Percentiles rank a stretch among this genome's conserved stretches.
Conservation (phyloP, 2,329 filamentous ascomycete genomes). For the Aspergillus fumigatiaffinis region DNA sequence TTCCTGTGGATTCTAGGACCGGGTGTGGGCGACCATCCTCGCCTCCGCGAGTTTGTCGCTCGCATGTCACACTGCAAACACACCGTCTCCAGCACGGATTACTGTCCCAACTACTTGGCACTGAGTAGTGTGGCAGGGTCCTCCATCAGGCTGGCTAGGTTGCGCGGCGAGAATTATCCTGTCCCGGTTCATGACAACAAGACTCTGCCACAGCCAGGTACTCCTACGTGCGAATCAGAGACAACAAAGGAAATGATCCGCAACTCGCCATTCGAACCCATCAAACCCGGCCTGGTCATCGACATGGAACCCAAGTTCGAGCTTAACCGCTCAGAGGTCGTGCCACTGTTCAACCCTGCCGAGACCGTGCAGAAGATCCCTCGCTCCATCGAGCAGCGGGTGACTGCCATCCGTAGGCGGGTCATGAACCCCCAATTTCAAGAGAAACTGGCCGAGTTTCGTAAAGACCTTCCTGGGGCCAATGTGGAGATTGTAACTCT, state of each 20-base stretch:
- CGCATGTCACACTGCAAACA: conserved; percentile 63
- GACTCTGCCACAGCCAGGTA: conserved; percentile 37
- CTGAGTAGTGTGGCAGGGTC: conserved; percentile 64
- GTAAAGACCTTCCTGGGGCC: conserved; percentile 64
- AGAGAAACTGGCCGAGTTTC: conserved; percentile 41
- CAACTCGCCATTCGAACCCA: conserved; percentile 26
- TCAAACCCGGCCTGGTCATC: conserved; percentile 42
- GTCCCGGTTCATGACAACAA: conserved; percentile 64
- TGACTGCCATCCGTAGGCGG: conserved; percentile 24
- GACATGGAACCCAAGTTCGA: conserved; percentile 45
- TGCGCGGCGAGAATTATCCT: conserved; percentile 72
- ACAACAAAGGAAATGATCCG: conserved; percentile 8
- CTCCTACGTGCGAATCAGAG: conserved; percentile 16
- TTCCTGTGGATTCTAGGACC: conserved; percentile 80
- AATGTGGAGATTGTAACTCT: conserved; percentile 82
- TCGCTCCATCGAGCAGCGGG: conserved; percentile 25
- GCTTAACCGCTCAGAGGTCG: conserved; percentile 28
- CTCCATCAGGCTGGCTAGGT: conserved; percentile 63
- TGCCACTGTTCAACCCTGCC: conserved; percentile 23
- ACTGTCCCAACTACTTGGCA: conserved; percentile 69
- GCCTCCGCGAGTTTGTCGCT: conserved; percentile 66
- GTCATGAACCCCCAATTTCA: conserved; percentile 27
- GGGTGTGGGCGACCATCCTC: conserved; percentile 59
- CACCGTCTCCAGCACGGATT: conserved; percentile 70
- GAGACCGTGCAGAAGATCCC: conserved; percentile 23